phyloP scores from a whole-genome alignment of 208 protist genomes.

The Leishmania tropica region DNA sequence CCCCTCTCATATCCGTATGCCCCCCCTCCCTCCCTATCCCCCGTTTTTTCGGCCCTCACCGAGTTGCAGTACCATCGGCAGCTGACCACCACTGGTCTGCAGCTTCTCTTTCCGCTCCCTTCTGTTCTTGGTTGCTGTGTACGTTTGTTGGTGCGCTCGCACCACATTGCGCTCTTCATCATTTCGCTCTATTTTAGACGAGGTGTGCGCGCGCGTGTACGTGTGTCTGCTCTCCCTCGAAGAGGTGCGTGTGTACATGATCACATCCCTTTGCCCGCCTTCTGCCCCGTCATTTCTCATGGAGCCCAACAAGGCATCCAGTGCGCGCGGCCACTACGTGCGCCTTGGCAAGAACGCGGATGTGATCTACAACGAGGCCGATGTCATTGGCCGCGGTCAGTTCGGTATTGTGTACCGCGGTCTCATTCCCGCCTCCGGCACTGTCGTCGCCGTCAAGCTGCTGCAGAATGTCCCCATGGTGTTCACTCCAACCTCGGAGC shows the following conservation, averaged over 20 bases:
- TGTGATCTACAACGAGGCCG: conserved; percentile 39
- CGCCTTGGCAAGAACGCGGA: conserved; percentile 35
- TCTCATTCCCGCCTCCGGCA: conserved; percentile 14
- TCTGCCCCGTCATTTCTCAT: background rate
- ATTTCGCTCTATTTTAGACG: background rate
- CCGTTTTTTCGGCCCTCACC: background rate
- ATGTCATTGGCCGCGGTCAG: conserved; percentile 49
- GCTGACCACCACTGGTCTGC: background rate
- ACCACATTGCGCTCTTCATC: background rate
- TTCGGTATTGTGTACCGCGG: conserved; percentile 68
- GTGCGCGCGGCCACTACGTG: conserved; percentile 8
- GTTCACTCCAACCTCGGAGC: conserved; percentile 3
- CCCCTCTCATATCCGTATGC: background rate
- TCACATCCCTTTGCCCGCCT: background rate
- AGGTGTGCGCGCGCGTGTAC: background rate
- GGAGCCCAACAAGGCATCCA: background rate
- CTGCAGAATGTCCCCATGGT: conserved; percentile 28
- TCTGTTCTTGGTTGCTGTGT: background rate
- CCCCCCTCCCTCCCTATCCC: background rate
- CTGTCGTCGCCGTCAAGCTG: conserved; percentile 57
- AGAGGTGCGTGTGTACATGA: background rate
- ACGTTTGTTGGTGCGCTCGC: background rate
- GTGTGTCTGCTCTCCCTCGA: background rate
- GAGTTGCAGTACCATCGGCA: background rate
- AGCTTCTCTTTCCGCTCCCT: background rate